Evolutionary conservation across 2,329 filamentous ascomycete species (phyloP), one percentile per base, ranked within the genome.

Genomic region (Penicillium sp.): DNA sequence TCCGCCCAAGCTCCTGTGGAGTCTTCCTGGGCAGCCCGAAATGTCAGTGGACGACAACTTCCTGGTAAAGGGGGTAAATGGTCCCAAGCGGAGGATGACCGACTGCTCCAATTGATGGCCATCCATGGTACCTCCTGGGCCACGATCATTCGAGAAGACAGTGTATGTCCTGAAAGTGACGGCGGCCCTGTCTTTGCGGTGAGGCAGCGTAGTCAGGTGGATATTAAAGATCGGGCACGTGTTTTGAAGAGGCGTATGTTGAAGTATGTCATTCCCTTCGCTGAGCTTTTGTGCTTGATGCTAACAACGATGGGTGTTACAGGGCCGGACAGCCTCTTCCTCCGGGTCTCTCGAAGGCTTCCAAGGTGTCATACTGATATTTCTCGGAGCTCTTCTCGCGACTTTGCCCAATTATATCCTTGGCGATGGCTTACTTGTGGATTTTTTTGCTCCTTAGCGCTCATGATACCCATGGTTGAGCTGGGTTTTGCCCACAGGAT

Each of bases 221-320:
- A 83, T 45, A 58, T 86, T 8, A 84, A 83, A 62, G 81, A 84
- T 60, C 79, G 79, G 58, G 83, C 82, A 4, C 75, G 84, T 50
- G 84, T 84, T 58, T 69, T 86, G 56, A 83, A 82, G 65, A 70
- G 77, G 41, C 70, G 70, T 8, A 77, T 66, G 51, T 52, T 80
- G 3, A 52, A 35, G 59, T 33, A 41, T 9, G 43, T 31, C 9
- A 16, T 19, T 21, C 31, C 2, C 19, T 22, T 48, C 16, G 9
- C 22, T 19, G 2, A 10, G 3, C 2, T 9, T 14, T 31, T 53
- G 13, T 26, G 9, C 13, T 26, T 19, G 9, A 39, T 39, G 13
- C 31, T 53, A 47, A 46, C 24, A 2, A 26, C 7, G 8, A 11
- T n/a, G 3, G 27, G 3, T 26, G 7, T 16, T 16, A 47, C 24